These are phyloP conservation scores for Themeda triandra DNA, from an alignment of 176 grass and related monocot species.

Conservation along the genomic window DNA sequence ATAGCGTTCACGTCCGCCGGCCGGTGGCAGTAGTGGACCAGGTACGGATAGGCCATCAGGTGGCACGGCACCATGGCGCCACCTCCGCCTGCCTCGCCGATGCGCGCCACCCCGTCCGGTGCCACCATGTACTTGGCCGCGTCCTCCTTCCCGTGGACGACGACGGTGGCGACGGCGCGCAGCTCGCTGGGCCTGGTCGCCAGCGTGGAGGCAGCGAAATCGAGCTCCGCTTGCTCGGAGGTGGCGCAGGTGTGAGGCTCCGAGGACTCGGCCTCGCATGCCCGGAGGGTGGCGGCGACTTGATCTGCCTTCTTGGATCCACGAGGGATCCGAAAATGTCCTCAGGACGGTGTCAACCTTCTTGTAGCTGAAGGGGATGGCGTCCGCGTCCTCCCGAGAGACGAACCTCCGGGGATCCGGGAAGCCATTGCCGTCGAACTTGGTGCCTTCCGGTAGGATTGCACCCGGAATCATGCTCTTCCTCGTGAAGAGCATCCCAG, in stretches of 20 bases:
- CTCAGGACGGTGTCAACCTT: not conserved
- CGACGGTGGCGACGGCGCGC: not conserved
- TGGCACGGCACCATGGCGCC: not conserved
- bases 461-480: not conserved
- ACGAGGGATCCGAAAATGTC: not conserved
- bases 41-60: not conserved
- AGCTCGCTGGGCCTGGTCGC: not conserved
- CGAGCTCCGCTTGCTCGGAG: not conserved
- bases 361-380: not conserved
- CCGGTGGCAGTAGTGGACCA: conserved; percentile 13
- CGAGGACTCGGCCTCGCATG: not conserved
- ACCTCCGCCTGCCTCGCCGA: not conserved
- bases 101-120: not conserved
- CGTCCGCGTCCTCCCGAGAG: not conserved
- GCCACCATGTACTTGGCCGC: not conserved
- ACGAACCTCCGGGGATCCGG: not conserved
- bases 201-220: no score
- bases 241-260: not conserved
- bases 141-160: not conserved
- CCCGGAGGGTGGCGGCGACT: not conserved
- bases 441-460: not conserved
- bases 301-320: not conserved
- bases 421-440: not conserved
- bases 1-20: not conserved
- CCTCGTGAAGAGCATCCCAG: not conserved